Base-by-base conservation (phyloP, 176 grass and related monocot genomes). In the Thalia dealbata region DNA sequence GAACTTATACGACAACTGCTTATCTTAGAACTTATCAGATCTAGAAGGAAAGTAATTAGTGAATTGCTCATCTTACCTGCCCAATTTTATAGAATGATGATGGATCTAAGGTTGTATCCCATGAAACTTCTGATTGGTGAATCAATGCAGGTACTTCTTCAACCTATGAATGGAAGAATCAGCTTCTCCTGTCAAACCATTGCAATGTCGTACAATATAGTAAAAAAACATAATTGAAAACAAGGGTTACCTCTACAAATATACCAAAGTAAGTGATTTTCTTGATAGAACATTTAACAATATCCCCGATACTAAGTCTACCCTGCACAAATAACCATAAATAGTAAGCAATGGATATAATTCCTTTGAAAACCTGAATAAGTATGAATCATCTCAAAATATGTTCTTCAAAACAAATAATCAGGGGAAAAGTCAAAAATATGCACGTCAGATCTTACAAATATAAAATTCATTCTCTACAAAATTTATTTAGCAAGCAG, bases 181-280 rank as follows among this genome's bases (percentile, higher is more conserved):
- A 85, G 72, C 41, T 76, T 67, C 22, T 77, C 63, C 52, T 52
- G 35, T 43, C 54, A 75, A 19, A 61, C 32, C 4, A 38, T 38
- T 38, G 32, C 32, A 38, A 4, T 38, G 0, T 45, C 14, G 24
- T 25, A 15, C 1, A 43, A 10, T 29, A 43, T 65, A 27, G 27
- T 29, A 29, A 29, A 26, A 48, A 0, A 46, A 81, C 14, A 65
- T 73, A 18, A 81, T 63, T 30, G 41, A 52, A 75, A 81, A 32
- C 26, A 54, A 35, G 3, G 50, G 22, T 51, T 82, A 93, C 90
- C 90, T 93, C 79, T 28, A 93, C 95, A 79, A 99, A 99, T 88
- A 99, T 93, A 74, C 95, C 95, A 80, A 88, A 90, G 75, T 91
- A 92, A 50, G 85, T 84, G 84, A 99, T 93, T 85, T 82, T 77